These are phyloP conservation scores for Nemania diffusa DNA, from an alignment of 2,329 filamentous ascomycete species.

Conservation along the genomic window DNA sequence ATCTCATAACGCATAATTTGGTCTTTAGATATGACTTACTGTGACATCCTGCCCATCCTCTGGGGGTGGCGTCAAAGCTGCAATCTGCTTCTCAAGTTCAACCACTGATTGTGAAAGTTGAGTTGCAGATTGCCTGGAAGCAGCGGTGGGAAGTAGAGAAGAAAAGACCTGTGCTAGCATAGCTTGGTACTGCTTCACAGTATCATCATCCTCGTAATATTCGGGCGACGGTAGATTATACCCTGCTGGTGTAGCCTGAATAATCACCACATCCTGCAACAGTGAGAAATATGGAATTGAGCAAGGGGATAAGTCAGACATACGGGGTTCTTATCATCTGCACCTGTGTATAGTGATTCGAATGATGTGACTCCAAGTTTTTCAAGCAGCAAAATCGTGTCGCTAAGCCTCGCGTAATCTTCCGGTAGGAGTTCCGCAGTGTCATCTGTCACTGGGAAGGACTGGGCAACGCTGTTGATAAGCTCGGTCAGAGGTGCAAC, in stretches of 20 bases:
- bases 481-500: constrained; percentile 65
- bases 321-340: constrained; percentile 58
- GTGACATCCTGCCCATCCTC: constrained; percentile 71
- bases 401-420: constrained; percentile 52
- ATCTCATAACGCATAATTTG: background rate
- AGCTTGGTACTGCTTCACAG: constrained; percentile 62
- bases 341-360: constrained; percentile 50
- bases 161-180: constrained; percentile 55
- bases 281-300: constrained; percentile 12
- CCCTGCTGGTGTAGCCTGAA: constrained; percentile 56
- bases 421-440: constrained; percentile 40
- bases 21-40: constrained; percentile 43
- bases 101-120: constrained; percentile 57
- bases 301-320: constrained; percentile 1
- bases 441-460: constrained; percentile 54
- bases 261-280: constrained; percentile 47
- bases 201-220: constrained; percentile 66
- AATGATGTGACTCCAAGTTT: constrained; percentile 57
- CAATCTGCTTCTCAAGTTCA: constrained; percentile 71
- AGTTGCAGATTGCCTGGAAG: constrained; percentile 39
- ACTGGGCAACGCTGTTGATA: constrained; percentile 61
- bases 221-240: constrained; percentile 71
- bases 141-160: constrained; percentile 45
- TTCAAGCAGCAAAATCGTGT: constrained; percentile 60
- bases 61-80: constrained; percentile 66